Base-by-base conservation (phyloP, 1,139 yeast genomes). In the Wickerhamiella pararugosa region DNA sequence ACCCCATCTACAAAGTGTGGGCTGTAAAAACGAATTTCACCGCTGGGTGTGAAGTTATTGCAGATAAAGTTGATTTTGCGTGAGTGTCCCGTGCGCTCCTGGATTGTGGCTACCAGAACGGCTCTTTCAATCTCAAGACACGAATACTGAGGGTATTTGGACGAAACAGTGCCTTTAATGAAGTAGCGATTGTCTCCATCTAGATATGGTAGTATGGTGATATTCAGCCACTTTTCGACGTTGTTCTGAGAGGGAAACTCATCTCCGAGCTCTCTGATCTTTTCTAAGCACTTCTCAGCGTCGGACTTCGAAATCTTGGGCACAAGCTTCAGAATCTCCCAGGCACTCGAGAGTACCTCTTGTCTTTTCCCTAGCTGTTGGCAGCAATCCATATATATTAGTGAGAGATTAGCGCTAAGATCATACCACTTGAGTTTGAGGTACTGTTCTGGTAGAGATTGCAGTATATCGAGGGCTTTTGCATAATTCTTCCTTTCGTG, bases 381-480 rank as follows among this genome's bases (percentile, higher is more conserved):
- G 35, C 86, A 63, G 52, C 94, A 83, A 37, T 75, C 73, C 31
- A 82, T 69, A 54, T 79, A 84, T 0, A 79, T 64, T 49, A 75
- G 75, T 34, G 82, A 63, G 15, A 87, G 59, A 15, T 71, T 62
- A 1, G 76, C 70, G 0, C 94, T 84, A 56, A 86, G 73, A 35
- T 66, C 63, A 45, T 70, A 71, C 95, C 96, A 86, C 1, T 86
- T 84, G 44, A 78, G 73, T 27, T 69, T 58, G 11, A 72, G 67
- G 53, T 79, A 84, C 45, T 75, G 73, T 34, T 72, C 75, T 39
- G 82, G 83, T 2, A 92, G 75, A 25, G 76, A 73, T 38, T 75
- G 74, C 7, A 87, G 63, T 6, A 80, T 73, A 9, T 70, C 62
- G 7, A 76, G 69, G 1, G 94, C 81, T 37, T 71, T 70, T 34